Evolutionary conservation across 2,329 filamentous ascomycete genomes (phyloP).

Genomic region (Ploettnerulaceae sp.): DNA sequence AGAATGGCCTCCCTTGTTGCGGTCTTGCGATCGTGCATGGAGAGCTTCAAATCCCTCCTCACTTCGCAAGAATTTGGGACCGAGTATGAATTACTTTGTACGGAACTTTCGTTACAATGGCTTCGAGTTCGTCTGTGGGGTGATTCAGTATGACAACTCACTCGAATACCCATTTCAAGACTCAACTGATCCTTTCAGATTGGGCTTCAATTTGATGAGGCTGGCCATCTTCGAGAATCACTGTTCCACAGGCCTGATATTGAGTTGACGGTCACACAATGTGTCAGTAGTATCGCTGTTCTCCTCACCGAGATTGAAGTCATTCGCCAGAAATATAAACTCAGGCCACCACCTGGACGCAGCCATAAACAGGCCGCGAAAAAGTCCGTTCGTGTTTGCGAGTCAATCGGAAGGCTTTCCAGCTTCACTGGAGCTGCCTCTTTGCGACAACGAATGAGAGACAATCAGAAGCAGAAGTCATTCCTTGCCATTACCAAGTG

Average conservation of each 20-base stretch:
- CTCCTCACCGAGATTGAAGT: conserved; percentile 23
- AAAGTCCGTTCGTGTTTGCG: not conserved
- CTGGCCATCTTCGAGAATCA: conserved; percentile 10
- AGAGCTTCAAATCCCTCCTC: conserved; percentile 18
- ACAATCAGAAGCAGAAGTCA: conserved; percentile 25
- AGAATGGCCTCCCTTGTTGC: conserved; percentile 17
- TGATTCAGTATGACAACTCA: conserved; percentile 22
- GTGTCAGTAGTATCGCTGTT: conserved; percentile 18
- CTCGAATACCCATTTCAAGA: not conserved
- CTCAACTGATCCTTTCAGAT: conserved; percentile 13
- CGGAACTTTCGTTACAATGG: conserved; percentile 24
- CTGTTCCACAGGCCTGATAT: conserved; percentile 19
- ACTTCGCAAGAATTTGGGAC: conserved; percentile 22
- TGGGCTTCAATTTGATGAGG: conserved; percentile 17
- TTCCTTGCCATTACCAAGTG: conserved; percentile 23
- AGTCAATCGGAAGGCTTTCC: conserved; percentile 7
- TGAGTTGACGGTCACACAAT: conserved; percentile 19
- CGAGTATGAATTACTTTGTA: conserved; percentile 25
- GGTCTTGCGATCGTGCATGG: conserved; percentile 13
- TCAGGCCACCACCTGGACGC: conserved; percentile 4
- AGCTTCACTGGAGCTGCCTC: conserved; percentile 1
- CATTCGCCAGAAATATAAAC: conserved; percentile 23
- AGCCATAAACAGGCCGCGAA: not conserved
- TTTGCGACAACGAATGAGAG: conserved; percentile 16
- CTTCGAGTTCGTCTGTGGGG: conserved; percentile 24